Evolutionary conservation across 2,329 filamentous ascomycete genomes (phyloP).

Genomic region (Pyricularia sp.): DNA sequence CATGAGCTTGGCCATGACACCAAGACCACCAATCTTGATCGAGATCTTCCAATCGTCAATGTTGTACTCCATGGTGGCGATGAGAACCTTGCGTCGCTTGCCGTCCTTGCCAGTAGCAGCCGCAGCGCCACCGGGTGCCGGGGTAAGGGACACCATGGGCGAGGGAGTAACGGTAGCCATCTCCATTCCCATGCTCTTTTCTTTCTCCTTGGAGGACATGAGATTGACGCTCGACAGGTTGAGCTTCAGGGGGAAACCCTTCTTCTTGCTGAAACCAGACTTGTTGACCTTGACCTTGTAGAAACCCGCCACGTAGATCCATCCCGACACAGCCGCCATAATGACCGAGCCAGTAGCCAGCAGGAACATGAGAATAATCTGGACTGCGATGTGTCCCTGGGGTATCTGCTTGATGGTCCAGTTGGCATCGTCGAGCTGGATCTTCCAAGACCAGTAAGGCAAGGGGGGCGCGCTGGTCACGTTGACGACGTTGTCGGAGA

Average conservation of each 20-base stretch:
- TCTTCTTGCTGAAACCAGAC: background rate
- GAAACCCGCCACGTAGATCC: background rate
- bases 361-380: background rate
- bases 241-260: background rate
- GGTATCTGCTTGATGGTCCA: background rate
- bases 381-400: background rate
- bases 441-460: background rate
- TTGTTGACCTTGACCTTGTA: slow-evolving; percentile 1
- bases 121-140: background rate
- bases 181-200: background rate
- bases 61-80: slow-evolving; percentile 39
- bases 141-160: background rate
- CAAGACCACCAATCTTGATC: slow-evolving; percentile 58
- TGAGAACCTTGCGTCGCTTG: background rate
- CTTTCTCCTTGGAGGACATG: background rate
- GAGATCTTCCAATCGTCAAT: slow-evolving; percentile 59
- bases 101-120: background rate
- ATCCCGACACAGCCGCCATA: background rate
- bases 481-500: background rate
- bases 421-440: background rate
- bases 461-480: background rate
- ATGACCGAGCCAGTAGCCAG: background rate
- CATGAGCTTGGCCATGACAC: slow-evolving; percentile 60
- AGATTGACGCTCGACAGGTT: background rate
- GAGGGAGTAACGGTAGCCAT: background rate